Evolutionary conservation across 148 eudicot genomes (phyloP).

Genomic region (Heliosperma pusillum): DNA sequence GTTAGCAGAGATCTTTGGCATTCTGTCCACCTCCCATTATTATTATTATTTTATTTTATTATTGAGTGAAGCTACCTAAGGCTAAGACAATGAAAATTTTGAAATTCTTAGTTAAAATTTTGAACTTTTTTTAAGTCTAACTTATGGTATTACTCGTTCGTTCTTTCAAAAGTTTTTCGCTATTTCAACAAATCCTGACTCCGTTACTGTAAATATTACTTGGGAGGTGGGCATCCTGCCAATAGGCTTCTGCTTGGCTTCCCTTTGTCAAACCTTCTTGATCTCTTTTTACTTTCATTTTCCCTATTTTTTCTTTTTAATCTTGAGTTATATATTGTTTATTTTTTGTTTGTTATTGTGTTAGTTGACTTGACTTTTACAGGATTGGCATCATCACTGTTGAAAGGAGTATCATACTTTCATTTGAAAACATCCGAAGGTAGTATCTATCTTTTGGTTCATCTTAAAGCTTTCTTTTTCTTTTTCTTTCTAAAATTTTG

Average conservation of each 20-base stretch:
- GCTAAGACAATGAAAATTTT: too few species aligned
- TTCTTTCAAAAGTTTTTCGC: too few species aligned
- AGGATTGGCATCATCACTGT: background rate
- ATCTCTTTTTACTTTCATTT: background rate
- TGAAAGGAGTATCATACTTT: background rate
- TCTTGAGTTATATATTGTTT: background rate
- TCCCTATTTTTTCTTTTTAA: too few species aligned
- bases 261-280: constrained; percentile 84
- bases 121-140: too few species aligned
- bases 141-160: too few species aligned
- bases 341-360: background rate
- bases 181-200: too few species aligned
- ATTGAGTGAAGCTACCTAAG: too few species aligned
- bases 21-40: constrained; percentile 97
- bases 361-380: background rate
- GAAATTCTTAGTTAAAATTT: too few species aligned
- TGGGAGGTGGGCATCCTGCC: constrained; percentile 99
- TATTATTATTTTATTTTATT: background rate
- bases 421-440: background rate
- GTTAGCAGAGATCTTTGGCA: constrained; percentile 92
- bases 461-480: too few species aligned
- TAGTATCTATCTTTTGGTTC: background rate
- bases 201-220: background rate
- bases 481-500: too few species aligned
- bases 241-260: constrained; percentile 76